Conservation (phyloP, 805 yeast species). For the Schwanniomyces yamadae region DNA sequence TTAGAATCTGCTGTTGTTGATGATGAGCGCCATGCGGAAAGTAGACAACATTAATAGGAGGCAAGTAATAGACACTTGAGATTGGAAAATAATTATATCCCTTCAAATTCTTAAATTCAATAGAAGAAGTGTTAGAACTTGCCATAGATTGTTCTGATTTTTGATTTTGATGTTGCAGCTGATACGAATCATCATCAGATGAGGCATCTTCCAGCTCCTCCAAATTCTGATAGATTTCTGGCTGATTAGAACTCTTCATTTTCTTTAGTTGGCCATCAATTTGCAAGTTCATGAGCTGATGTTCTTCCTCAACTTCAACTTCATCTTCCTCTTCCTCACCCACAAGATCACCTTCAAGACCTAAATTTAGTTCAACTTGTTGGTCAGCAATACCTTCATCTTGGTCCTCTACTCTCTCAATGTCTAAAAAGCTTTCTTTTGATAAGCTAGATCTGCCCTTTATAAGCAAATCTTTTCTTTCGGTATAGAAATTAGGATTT, state of each 20-base stretch:
- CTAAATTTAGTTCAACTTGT: slow-evolving; percentile 1
- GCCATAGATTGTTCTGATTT: background rate
- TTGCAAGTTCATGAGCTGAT: too few relatives aligned
- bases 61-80: slow-evolving; percentile 49
- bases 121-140: slow-evolving; percentile 5
- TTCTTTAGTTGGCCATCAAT: background rate
- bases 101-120: slow-evolving; percentile 11
- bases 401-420: slow-evolving; percentile 6
- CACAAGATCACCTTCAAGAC: slow-evolving; percentile 5
- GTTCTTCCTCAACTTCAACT: background rate
- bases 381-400: slow-evolving; percentile 6
- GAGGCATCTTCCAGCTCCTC: slow-evolving; percentile 2
- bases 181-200: slow-evolving; percentile 5
- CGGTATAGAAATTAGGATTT: slow-evolving; percentile 59
- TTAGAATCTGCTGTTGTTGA: slow-evolving; percentile 9
- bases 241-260: background rate
- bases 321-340: slow-evolving; percentile 7
- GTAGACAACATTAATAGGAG: slow-evolving; percentile 55
- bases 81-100: slow-evolving; percentile 51
- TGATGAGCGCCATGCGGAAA: slow-evolving; percentile 57
- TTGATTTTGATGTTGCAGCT: slow-evolving; percentile 1
- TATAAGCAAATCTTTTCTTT: slow-evolving; percentile 49
- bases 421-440: slow-evolving; percentile 16
- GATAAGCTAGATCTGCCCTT: slow-evolving; percentile 20
- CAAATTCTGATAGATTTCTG: background rate